These are phyloP conservation scores for Candida peoriensis DNA, from an alignment of 805 yeast species.

Conservation along the genomic window DNA sequence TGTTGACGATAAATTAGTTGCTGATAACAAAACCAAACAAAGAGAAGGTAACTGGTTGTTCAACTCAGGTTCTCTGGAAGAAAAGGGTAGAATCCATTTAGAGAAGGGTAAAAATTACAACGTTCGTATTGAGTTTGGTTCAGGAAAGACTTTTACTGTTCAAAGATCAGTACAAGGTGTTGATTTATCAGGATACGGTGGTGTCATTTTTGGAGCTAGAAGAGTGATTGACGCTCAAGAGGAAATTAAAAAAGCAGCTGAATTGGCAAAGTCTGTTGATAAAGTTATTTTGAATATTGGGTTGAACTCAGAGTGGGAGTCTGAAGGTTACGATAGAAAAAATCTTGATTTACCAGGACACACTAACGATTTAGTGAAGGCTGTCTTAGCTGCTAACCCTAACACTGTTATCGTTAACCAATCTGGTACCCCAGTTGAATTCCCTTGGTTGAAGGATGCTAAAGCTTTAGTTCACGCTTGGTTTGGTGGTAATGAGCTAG, in stretches of 20 bases:
- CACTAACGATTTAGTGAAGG: conserved; percentile 42
- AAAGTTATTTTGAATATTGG: conserved; percentile 51
- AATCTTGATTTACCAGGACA: conserved; percentile 47
- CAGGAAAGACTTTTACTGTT: conserved; percentile 33
- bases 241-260: conserved; percentile 37
- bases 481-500: conserved; percentile 57
- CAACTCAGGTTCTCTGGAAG: conserved; percentile 50
- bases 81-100: conserved; percentile 29
- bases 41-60: conserved; percentile 44
- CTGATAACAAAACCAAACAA: conserved; percentile 52
- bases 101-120: conserved; percentile 39
- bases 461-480: conserved; percentile 48
- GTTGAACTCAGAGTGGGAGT: conserved; percentile 51
- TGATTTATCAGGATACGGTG: conserved; percentile 33
- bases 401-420: conserved; percentile 52
- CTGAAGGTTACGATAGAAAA: conserved; percentile 55
- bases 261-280: conserved; percentile 43
- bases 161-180: conserved; percentile 23
- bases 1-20: conserved; percentile 43
- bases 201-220: conserved; percentile 29
- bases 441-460: conserved; percentile 47
- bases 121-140: conserved; percentile 43
- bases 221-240: conserved; percentile 24
- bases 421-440: conserved; percentile 57
- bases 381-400: conserved; percentile 42